Base-by-base conservation (phyloP, 2,329 filamentous ascomycete species). In the Rosellinia necatrix region DNA sequence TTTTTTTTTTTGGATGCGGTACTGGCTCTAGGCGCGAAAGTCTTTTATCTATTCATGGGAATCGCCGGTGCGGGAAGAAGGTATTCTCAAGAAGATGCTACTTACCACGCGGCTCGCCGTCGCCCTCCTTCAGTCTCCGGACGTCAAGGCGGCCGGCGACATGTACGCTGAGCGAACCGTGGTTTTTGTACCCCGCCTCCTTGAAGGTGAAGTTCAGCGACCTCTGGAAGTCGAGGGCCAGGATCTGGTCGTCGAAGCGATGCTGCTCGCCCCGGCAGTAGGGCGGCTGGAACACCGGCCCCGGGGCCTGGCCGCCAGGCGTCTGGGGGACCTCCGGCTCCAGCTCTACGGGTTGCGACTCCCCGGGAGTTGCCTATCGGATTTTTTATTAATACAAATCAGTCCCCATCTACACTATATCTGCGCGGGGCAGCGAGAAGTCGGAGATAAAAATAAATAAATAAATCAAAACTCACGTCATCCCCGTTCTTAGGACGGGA, bases 81-180 rank as follows among this genome's bases (percentile, higher is more conserved):
- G 12, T 21, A 8, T n/a, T 25, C 12, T 8, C 32, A 30, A 6
- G 21, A 38, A 37, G 17, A 35, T 32, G 24, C 25, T 27, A 42
- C 58, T 61, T 22, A 61, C 58, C 37, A 2, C 65, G 69, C 3
- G 78, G 74, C 2, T 63, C 53, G 0, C 72, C 71, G 40, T 15
- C 44, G 2, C 68, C 70, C 21, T 64, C 64, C 13, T 71, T 66
- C 10, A 70, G 64, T 34, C 62, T 69, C 40, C 77, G 75, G 37
- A 84, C 50, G 37, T 80, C 62, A 15, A 83, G 66, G 21, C 78
- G 70, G 43, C 81, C 81, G 10, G 63, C 72, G 42, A 83, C 67
- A 6, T 68, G 68, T 29, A 80, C 74, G 37, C 62, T 65, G 21
- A 67, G 66, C 6, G 64, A 60, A 43, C 60, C 44, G 38, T 64